These are phyloP conservation scores for Kwoniella bestiolae DNA, from an alignment of 768 basidiomycete genomes.

Conservation along the genomic window DNA sequence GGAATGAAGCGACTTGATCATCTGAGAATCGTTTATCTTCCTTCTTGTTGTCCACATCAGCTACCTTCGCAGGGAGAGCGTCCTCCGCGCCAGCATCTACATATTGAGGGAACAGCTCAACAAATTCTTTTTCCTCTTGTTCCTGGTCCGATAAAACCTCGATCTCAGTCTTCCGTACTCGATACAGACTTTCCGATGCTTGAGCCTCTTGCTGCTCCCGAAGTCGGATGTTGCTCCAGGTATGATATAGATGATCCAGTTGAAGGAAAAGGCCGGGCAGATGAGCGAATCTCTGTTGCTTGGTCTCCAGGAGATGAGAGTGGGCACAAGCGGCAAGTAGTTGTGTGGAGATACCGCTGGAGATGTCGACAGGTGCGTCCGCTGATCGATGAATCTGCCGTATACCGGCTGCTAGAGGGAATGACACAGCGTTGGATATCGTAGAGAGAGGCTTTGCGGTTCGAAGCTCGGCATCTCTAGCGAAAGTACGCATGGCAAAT, in stretches of 20 bases:
- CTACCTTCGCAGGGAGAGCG: slow-evolving; percentile 24
- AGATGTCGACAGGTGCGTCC: slow-evolving; percentile 2
- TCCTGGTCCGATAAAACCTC: slow-evolving; percentile 70
- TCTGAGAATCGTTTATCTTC: slow-evolving; percentile 15
- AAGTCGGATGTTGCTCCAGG: slow-evolving; percentile 82
- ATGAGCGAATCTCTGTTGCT: slow-evolving; percentile 17
- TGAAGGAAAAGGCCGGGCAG: slow-evolving; percentile 59
- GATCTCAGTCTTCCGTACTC: slow-evolving; percentile 65
- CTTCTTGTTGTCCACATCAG: slow-evolving; percentile 48
- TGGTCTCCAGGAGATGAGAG: slow-evolving; percentile 7
- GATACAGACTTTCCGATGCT: slow-evolving; percentile 76
- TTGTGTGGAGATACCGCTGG: slow-evolving; percentile 25
- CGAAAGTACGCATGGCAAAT: slow-evolving; percentile 71
- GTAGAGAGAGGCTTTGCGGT: slow-evolving; percentile 1
- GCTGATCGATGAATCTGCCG: slow-evolving; percentile 5
- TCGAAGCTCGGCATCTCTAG: slow-evolving; percentile 26
- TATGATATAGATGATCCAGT: slow-evolving; percentile 73
- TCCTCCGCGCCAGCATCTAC: slow-evolving; percentile 55
- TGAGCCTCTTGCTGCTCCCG: slow-evolving; percentile 69
- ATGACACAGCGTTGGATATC: slow-evolving; percentile 13
- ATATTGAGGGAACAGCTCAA: slow-evolving; percentile 72
- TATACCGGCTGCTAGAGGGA: slow-evolving; percentile 22
- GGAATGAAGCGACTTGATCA: slow-evolving; percentile 32
- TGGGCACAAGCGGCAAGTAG: slow-evolving; percentile 28
- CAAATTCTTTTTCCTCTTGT: slow-evolving; percentile 80